phyloP scores from a whole-genome alignment of 208 protist species.

The Trypanosoma avium region DNA sequence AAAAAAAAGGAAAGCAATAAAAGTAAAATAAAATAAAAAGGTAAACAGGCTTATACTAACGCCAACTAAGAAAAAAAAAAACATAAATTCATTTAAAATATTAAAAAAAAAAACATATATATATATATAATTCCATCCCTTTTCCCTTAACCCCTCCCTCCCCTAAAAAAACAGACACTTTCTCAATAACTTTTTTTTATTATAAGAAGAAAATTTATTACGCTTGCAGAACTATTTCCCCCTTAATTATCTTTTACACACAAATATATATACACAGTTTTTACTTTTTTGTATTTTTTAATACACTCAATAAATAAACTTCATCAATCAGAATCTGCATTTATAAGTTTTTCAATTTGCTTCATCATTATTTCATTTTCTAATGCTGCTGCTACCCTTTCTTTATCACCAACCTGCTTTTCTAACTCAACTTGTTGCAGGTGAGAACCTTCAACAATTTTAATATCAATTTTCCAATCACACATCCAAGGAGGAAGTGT shows the following conservation, averaged over 20 bases:
- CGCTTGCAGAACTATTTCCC: no score
- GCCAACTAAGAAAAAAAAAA: background rate
- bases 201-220: no score
- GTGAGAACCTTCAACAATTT: slow-evolving; percentile 27
- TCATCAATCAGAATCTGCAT: slow-evolving; percentile 20
- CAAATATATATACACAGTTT: background rate
- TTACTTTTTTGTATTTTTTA: no score
- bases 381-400: slow-evolving; percentile 27
- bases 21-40: background rate
- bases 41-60: background rate
- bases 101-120: background rate
- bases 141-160: background rate
- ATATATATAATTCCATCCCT: no score
- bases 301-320: no score
- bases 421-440: slow-evolving; percentile 21
- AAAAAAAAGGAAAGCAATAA: slow-evolving; percentile 4
- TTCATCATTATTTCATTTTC: slow-evolving; percentile 21
- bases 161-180: no score
- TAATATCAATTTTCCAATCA: slow-evolving; percentile 29
- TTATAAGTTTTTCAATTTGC: slow-evolving; percentile 27
- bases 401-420: slow-evolving; percentile 32
- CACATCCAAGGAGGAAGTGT: slow-evolving; percentile 18
- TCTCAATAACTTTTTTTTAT: no score
- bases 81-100: no score
- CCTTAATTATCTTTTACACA: no score